phyloP scores from a whole-genome alignment of 2,329 filamentous ascomycete species.

The Dactylellina parvicollis region DNA sequence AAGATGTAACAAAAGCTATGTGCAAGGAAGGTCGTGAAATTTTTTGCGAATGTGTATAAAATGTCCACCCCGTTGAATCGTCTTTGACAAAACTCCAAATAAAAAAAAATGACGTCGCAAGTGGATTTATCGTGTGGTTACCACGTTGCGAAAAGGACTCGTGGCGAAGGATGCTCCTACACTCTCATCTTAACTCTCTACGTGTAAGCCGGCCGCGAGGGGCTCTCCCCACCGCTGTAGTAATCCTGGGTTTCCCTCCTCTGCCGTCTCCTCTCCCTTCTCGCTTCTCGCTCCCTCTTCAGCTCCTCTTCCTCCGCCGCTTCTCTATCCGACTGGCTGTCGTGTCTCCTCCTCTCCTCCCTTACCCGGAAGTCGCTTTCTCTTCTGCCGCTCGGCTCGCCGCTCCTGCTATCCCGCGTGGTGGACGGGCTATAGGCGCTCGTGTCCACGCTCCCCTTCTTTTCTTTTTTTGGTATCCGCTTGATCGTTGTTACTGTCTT shows the following conservation, averaged over 20 bases:
- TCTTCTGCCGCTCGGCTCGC: constrained; percentile 2
- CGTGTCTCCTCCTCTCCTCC: constrained; percentile 32
- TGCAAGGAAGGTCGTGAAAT: constrained; percentile 21
- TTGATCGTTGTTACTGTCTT: constrained; percentile 52
- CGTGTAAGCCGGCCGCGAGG: constrained; percentile 26
- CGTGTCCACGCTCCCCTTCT: constrained; percentile 24
- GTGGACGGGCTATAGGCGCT: constrained; percentile 14
- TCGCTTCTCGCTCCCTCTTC: constrained; percentile 40
- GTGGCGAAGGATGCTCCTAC: background rate
- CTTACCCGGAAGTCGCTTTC: constrained; percentile 32
- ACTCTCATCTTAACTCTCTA: constrained; percentile 6
- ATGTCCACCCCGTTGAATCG: background rate
- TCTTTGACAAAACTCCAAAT: background rate
- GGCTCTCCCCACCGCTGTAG: constrained; percentile 46
- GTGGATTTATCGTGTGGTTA: no score
- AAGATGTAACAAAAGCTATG: background rate
- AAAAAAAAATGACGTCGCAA: no score
- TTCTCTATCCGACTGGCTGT: constrained; percentile 41
- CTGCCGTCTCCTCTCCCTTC: constrained; percentile 40
- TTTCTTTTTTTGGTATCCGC: constrained; percentile 45
- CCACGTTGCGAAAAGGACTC: no score
- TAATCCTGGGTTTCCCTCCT: constrained; percentile 45
- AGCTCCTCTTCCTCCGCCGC: constrained; percentile 29
- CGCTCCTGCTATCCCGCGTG: constrained; percentile 7
- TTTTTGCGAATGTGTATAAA: background rate